A percentile compares a stretch with the other conserved stretches of the same genome.
Evolutionary conservation across 1,139 yeast genomes (phyloP).

Genomic region (Geotrichum histeridarum): DNA sequence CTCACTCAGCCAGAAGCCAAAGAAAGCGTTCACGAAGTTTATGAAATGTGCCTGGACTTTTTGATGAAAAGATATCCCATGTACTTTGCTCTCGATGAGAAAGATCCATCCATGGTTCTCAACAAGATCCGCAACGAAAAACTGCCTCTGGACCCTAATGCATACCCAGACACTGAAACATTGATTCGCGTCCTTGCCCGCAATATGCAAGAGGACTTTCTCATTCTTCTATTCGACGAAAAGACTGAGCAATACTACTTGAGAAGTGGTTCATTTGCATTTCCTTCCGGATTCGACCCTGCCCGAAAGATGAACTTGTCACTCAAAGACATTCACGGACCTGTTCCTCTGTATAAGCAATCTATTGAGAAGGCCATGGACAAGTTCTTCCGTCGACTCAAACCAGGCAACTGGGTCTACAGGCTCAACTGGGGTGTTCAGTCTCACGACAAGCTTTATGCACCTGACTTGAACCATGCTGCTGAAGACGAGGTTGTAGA

Average conservation of each 20-base stretch:
- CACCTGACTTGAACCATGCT: slow-evolving; percentile 51
- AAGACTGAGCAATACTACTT: slow-evolving; percentile 55
- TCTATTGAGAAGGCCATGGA: slow-evolving; percentile 59
- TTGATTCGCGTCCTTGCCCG: slow-evolving; percentile 44
- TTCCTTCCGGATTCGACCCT: slow-evolving; percentile 76
- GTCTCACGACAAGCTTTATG: slow-evolving; percentile 48
- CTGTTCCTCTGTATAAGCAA: slow-evolving; percentile 56
- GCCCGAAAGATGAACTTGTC: slow-evolving; percentile 43
- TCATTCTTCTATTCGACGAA: slow-evolving; percentile 52
- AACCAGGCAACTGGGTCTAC: slow-evolving; percentile 51
- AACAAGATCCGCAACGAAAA: slow-evolving; percentile 44
- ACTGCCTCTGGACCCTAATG: slow-evolving; percentile 37
- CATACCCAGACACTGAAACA: slow-evolving; percentile 14
- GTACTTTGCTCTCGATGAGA: slow-evolving; percentile 42
- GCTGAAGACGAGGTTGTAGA: slow-evolving; percentile 24
- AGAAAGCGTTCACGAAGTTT: slow-evolving; percentile 54
- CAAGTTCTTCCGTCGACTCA: slow-evolving; percentile 49
- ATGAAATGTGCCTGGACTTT: slow-evolving; percentile 46
- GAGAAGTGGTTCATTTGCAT: slow-evolving; percentile 60
- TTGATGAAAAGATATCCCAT: slow-evolving; percentile 57
- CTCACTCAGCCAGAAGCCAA: slow-evolving; percentile 41
- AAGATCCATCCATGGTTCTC: slow-evolving; percentile 29
- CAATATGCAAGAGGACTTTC: slow-evolving; percentile 63
- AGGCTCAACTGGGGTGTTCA: slow-evolving; percentile 62
- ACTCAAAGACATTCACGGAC: slow-evolving; percentile 48